Percentiles rank a stretch among this genome's conserved stretches.
phyloP scores from a whole-genome alignment of 2,329 filamentous ascomycete genomes.

The Fusarium transvaalense region DNA sequence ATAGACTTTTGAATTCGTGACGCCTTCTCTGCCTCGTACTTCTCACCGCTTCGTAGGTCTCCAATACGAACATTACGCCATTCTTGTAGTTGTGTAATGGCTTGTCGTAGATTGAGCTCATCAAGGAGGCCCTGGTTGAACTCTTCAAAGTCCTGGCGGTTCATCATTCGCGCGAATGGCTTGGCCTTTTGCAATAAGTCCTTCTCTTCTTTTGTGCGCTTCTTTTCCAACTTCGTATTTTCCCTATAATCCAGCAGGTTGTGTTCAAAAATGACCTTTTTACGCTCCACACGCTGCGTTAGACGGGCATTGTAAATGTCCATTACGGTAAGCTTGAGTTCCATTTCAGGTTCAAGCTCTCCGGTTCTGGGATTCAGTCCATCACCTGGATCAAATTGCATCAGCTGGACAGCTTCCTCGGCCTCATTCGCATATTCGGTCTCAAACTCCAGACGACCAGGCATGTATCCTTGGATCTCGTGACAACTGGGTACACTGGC shows the following conservation, averaged over 20 bases:
- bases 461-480: conserved; percentile 99
- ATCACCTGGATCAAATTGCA: conserved; percentile 98
- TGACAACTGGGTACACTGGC: conserved; percentile 96
- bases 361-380: conserved; percentile 87
- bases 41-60: conserved; percentile 87
- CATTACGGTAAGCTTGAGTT: conserved; percentile 97
- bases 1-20: conserved; percentile 76
- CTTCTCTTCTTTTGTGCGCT: conserved; percentile 92
- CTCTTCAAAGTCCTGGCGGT: conserved; percentile 87
- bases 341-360: conserved; percentile 93
- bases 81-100: conserved; percentile 91
- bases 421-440: conserved; percentile 98
- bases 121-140: conserved; percentile 88
- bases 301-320: conserved; percentile 96
- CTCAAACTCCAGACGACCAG: conserved; percentile 95
- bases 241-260: conserved; percentile 93
- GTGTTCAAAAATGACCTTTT: conserved; percentile 97
- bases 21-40: conserved; percentile 91
- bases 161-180: conserved; percentile 97
- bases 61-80: conserved; percentile 90
- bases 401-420: conserved; percentile 96
- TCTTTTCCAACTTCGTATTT: conserved; percentile 91
- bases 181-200: conserved; percentile 94
- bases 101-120: conserved; percentile 90
- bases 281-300: conserved; percentile 90